A percentile compares a stretch with the other conserved stretches of the same genome.
Conservation (phyloP, 805 yeast species). For the Cyberlindnera lachancei region DNA sequence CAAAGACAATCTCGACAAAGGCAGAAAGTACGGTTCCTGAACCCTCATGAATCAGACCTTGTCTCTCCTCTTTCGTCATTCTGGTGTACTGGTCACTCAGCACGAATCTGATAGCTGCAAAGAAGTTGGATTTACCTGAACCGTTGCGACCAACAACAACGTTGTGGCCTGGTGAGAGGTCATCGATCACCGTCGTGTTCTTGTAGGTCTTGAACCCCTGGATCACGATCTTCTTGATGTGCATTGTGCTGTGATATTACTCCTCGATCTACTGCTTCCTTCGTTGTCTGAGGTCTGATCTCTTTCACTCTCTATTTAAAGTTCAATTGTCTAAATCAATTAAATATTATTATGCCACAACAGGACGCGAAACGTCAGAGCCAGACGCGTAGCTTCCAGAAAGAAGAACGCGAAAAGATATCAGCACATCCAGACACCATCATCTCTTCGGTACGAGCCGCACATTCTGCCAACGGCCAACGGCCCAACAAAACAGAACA, state of each 20-base stretch:
- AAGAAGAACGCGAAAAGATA: too few relatives aligned
- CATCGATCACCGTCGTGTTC: conserved; percentile 69
- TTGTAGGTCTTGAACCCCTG: conserved; percentile 94
- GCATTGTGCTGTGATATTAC: conserved; percentile 22
- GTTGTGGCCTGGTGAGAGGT: conserved; percentile 74
- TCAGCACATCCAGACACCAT: conserved; percentile 1
- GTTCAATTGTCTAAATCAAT: too few relatives aligned
- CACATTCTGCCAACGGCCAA: neutral
- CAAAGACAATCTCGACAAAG: conserved; percentile 83
- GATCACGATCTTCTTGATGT: conserved; percentile 51
- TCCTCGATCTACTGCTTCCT: neutral
- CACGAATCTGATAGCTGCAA: conserved; percentile 91
- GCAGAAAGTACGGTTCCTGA: conserved; percentile 88
- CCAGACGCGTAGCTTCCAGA: too few relatives aligned
- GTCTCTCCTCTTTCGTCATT: conserved; percentile 78
- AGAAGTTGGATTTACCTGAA: conserved; percentile 94
- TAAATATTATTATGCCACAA: too few relatives aligned
- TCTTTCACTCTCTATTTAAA: too few relatives aligned
- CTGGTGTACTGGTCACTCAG: conserved; percentile 84
- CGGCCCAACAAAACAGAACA: conserved; percentile 1
- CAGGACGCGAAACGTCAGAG: too few relatives aligned
- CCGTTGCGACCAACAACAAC: conserved; percentile 91
- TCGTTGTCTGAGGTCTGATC: neutral
- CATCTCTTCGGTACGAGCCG: too few relatives aligned
- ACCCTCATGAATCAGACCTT: conserved; percentile 83